A percentile compares a stretch with the other conserved stretches of the same genome.
Evolutionary conservation across 2,329 filamentous ascomycete species (phyloP).

Genomic region (Cladophialophora immunda): DNA sequence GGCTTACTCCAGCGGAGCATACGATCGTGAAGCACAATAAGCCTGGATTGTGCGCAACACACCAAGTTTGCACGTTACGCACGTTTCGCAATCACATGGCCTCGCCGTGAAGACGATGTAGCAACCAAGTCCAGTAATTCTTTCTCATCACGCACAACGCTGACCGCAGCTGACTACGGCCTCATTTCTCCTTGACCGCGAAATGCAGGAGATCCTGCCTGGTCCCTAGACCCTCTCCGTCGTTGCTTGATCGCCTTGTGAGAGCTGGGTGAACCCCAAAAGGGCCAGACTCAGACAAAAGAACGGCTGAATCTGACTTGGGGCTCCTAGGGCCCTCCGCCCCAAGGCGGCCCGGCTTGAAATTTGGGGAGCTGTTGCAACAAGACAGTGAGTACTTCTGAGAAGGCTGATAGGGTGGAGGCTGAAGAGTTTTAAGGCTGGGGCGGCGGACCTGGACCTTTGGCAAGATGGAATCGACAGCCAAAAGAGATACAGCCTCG

Average conservation of each 20-base stretch:
- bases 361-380: not conserved
- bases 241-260: not conserved
- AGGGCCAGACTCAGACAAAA: not conserved
- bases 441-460: not conserved
- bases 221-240: not conserved
- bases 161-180: not conserved
- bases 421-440: not conserved
- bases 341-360: not conserved
- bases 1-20: not conserved
- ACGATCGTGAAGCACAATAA: not conserved
- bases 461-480: conserved; percentile 24
- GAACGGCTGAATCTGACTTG: not conserved
- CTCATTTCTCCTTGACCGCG: not conserved
- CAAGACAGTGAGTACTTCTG: not conserved
- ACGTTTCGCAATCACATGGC: not conserved
- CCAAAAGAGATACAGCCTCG: conserved; percentile 23
- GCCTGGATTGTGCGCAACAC: not conserved
- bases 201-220: not conserved
- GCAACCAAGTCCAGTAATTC: not conserved
- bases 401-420: not conserved
- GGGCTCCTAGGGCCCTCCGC: not conserved
- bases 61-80: not conserved
- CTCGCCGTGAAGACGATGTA: not conserved
- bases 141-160: not conserved
- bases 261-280: not conserved